Conservation (phyloP, 2,329 filamentous ascomycete species). For the Sordariomycetes sp. region DNA sequence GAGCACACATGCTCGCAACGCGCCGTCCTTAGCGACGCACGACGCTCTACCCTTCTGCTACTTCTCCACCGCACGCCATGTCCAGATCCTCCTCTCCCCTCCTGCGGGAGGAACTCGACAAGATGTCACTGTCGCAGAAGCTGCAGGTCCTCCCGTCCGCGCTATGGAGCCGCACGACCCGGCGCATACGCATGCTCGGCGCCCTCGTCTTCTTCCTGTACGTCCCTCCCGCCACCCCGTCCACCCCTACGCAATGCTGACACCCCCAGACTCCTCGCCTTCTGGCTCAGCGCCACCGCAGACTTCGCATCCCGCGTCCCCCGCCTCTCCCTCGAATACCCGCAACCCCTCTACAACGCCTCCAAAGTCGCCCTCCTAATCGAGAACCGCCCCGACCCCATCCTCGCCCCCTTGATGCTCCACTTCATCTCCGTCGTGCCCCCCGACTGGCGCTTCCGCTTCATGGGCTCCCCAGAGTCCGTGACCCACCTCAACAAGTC, state of each 20-base stretch:
- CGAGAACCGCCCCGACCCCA: conserved; percentile 33
- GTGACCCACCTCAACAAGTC: conserved; percentile 29
- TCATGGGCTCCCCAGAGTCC: conserved; percentile 36
- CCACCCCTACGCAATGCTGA: neutral
- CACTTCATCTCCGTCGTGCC: conserved; percentile 44
- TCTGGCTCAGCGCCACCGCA: conserved; percentile 11
- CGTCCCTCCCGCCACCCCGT: conserved; percentile 6
- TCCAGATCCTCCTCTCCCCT: conserved; percentile 1
- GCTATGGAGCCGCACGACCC: conserved; percentile 18
- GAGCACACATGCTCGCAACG: neutral
- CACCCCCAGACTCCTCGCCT: conserved; percentile 3
- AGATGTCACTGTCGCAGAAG: conserved; percentile 1
- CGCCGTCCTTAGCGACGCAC: neutral
- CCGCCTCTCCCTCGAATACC: conserved; percentile 18
- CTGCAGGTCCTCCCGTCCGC: conserved; percentile 11
- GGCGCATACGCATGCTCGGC: conserved; percentile 17
- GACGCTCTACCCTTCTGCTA: no score
- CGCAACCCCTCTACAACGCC: conserved; percentile 25
- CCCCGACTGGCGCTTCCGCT: conserved; percentile 42
- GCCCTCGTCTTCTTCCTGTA: conserved; percentile 18
- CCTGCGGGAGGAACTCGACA: neutral
- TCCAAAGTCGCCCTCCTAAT: conserved; percentile 42
- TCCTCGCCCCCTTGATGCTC: conserved; percentile 37
- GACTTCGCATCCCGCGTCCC: conserved; percentile 13
- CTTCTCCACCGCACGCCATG: neutral